phyloP scores from a whole-genome alignment of 306 rosid species.

The Lathyrus tuberosus region DNA sequence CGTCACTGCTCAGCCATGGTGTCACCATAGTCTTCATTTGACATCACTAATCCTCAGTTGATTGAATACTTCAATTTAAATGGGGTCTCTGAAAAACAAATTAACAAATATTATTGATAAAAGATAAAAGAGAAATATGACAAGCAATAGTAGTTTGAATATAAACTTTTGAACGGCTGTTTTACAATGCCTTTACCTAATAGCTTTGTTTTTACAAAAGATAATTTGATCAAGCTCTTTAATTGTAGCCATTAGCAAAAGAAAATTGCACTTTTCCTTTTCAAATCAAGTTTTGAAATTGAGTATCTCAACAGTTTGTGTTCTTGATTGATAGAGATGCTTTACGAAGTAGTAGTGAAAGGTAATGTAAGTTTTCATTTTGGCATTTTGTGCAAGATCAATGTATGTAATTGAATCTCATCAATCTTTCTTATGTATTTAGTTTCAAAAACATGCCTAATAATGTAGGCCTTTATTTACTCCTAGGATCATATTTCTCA shows the following conservation, averaged over 20 bases:
- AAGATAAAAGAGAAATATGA: background rate
- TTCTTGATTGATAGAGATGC: background rate
- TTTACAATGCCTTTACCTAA: background rate
- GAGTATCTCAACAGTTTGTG: background rate
- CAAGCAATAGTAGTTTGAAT: background rate
- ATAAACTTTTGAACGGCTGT: background rate
- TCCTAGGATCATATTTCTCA: background rate
- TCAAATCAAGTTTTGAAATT: background rate
- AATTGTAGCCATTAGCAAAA: background rate
- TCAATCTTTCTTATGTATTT: conserved; percentile 1
- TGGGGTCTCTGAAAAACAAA: no score
- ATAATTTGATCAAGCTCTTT: background rate
- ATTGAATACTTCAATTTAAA: no score
- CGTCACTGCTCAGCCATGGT: background rate
- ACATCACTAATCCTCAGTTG: no score
- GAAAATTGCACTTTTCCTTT: conserved; percentile 1
- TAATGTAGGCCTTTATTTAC: background rate
- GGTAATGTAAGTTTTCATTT: conserved; percentile 23
- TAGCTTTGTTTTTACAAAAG: background rate
- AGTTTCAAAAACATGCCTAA: background rate
- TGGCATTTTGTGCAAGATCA: conserved; percentile 20
- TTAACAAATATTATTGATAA: background rate
- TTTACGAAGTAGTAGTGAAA: conserved; percentile 9
- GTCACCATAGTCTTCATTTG: background rate
- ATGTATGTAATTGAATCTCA: conserved; percentile 6